These are phyloP conservation scores for Leishmania guyanensis DNA, from an alignment of 208 protist species.

Conservation along the genomic window DNA sequence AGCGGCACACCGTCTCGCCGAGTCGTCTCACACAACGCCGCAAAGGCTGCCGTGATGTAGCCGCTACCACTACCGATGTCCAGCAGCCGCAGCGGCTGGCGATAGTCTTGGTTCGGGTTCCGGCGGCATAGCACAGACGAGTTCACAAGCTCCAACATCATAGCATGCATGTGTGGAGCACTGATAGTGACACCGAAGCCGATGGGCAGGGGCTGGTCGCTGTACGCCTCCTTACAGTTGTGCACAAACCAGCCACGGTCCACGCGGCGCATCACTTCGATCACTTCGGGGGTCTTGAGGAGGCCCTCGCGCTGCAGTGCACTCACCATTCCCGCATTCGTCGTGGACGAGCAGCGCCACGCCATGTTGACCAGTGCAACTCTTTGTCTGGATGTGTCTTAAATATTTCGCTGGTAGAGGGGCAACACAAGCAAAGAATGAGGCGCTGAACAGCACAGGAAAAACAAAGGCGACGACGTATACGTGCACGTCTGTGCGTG, in stretches of 20 bases:
- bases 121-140: constrained; percentile 41
- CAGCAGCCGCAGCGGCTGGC: constrained; percentile 44
- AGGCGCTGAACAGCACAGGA: not conserved
- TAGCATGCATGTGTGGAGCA: constrained; percentile 93
- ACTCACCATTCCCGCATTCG: constrained; percentile 67
- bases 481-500: not conserved
- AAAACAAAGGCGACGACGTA: no score
- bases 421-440: constrained; percentile 8
- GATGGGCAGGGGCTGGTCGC: constrained; percentile 78
- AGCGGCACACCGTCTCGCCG: constrained; percentile 14
- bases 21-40: constrained; percentile 46
- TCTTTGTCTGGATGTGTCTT: not conserved
- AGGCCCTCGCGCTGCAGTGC: constrained; percentile 53
- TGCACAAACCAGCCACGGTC: constrained; percentile 84
- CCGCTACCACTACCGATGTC: constrained; percentile 91
- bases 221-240: constrained; percentile 45
- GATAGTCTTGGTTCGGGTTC: constrained; percentile 1
- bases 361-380: constrained; percentile 42
- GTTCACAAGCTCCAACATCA: constrained; percentile 76
- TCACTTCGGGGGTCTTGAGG: constrained; percentile 55
- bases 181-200: constrained; percentile 86
- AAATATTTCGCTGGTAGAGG: not conserved
- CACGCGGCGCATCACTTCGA: constrained; percentile 59
- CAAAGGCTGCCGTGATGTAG: constrained; percentile 86
- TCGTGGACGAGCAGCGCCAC: constrained; percentile 74